phyloP scores from a whole-genome alignment of 305 asterid genomes.

The Fraxinus sp. region DNA sequence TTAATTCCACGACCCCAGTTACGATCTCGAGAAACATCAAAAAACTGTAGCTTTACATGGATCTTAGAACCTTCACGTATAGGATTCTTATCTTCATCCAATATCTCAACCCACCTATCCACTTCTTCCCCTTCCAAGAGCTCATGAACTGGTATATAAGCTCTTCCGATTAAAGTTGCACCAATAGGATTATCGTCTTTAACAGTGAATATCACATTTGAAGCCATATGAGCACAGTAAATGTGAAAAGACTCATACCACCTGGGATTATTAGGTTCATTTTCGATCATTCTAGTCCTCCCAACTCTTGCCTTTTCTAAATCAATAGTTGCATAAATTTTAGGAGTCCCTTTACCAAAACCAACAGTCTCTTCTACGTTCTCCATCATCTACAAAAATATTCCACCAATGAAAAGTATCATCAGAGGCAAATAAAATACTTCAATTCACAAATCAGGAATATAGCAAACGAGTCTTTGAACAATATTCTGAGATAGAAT shows the following conservation, averaged over 20 bases:
- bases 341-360: conserved; percentile 72
- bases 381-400: conserved; percentile 47
- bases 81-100: conserved; percentile 65
- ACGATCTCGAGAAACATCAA: conserved; percentile 68
- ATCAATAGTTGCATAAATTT: conserved; percentile 75
- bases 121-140: conserved; percentile 76
- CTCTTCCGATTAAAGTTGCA: conserved; percentile 87
- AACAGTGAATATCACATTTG: conserved; percentile 68
- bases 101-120: conserved; percentile 80
- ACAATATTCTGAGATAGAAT: neutral
- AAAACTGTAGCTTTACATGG: conserved; percentile 79
- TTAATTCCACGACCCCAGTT: conserved; percentile 80
- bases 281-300: conserved; percentile 64
- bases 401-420: conserved; percentile 13
- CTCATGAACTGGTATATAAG: conserved; percentile 67
- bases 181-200: conserved; percentile 88
- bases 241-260: conserved; percentile 87
- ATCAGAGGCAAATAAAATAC: neutral
- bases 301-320: conserved; percentile 85
- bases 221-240: conserved; percentile 78
- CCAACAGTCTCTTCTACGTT: conserved; percentile 73
- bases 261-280: conserved; percentile 69
- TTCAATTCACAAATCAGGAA: conserved; percentile 7
- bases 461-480: neutral
- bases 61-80: conserved; percentile 61